Evolutionary conservation across 306 rosid genomes (phyloP).

Genomic region (Acacia melanoxylon): DNA sequence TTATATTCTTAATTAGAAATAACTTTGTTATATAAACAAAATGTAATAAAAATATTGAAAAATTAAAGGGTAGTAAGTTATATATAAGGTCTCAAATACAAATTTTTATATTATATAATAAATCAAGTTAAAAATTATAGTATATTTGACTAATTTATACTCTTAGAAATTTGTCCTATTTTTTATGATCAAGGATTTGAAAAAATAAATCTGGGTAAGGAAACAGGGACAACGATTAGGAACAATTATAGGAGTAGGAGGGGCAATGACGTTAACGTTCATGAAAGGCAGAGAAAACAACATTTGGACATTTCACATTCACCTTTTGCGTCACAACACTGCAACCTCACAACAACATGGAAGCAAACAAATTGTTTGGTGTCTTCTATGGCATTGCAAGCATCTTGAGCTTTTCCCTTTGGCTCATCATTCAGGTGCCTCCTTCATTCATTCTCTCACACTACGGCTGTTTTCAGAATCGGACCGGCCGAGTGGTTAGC

Average conservation of each 20-base stretch:
- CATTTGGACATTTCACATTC: conserved; percentile 38
- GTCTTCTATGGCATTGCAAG: conserved; percentile 42
- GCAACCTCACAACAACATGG: conserved; percentile 17
- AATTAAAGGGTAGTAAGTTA: no score
- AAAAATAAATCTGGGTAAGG: conserved; percentile 18
- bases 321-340: conserved; percentile 33
- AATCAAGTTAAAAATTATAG: no score
- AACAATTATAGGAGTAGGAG: conserved; percentile 41
- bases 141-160: no score
- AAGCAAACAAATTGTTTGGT: conserved; percentile 40
- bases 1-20: no score
- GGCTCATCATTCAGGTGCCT: conserved; percentile 50
- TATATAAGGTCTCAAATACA: no score
- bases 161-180: neutral
- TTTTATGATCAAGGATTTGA: conserved; percentile 4
- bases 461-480: neutral
- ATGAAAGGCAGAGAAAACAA: conserved; percentile 41
- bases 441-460: neutral
- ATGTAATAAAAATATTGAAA: no score
- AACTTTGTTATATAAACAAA: no score
- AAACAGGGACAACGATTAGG: conserved; percentile 38
- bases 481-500: neutral
- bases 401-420: conserved; percentile 36
- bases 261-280: conserved; percentile 41
- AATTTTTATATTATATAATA: no score